These are phyloP conservation scores for Psilocybe azurescens DNA, from an alignment of 768 basidiomycete genomes.

Conservation along the genomic window DNA sequence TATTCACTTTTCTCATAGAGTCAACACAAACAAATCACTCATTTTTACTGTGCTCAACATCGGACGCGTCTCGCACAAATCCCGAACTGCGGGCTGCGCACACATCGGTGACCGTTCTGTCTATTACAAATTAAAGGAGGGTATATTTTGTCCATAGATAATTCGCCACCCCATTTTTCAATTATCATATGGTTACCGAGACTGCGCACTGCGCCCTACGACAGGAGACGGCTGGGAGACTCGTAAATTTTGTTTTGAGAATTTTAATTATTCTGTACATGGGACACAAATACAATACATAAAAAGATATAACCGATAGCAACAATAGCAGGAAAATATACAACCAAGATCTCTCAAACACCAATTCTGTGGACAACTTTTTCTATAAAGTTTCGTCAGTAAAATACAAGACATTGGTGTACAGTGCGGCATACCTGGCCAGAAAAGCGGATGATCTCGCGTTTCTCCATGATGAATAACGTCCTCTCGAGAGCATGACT, in stretches of 20 bases:
- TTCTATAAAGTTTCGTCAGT: slow-evolving; percentile 35
- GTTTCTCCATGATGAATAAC: slow-evolving; percentile 90
- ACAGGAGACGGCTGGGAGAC: no score
- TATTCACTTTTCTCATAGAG: no score
- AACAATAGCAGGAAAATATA: background rate
- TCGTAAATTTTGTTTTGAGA: background rate
- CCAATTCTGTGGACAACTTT: slow-evolving; percentile 45
- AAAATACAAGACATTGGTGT: background rate
- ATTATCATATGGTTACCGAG: no score
- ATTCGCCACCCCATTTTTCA: no score
- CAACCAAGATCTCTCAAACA: slow-evolving; percentile 14
- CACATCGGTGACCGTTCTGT: no score
- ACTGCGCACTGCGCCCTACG: no score
- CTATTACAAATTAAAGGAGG: no score
- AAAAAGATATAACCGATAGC: slow-evolving; percentile 13
- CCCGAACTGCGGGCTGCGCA: slow-evolving; percentile 34
- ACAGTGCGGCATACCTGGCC: slow-evolving; percentile 53
- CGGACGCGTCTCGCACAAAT: slow-evolving; percentile 12
- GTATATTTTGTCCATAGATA: no score
- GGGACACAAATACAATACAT: slow-evolving; percentile 17
- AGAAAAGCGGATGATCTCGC: slow-evolving; percentile 92
- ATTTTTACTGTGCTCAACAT: no score
- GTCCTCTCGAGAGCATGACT: slow-evolving; percentile 91
- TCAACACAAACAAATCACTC: no score
- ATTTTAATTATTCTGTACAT: slow-evolving; percentile 5